Percentiles rank a stretch among this genome's conserved stretches.
Conservation (phyloP, 148 eudicot genomes). For the Fagopyrum tataricum region DNA sequence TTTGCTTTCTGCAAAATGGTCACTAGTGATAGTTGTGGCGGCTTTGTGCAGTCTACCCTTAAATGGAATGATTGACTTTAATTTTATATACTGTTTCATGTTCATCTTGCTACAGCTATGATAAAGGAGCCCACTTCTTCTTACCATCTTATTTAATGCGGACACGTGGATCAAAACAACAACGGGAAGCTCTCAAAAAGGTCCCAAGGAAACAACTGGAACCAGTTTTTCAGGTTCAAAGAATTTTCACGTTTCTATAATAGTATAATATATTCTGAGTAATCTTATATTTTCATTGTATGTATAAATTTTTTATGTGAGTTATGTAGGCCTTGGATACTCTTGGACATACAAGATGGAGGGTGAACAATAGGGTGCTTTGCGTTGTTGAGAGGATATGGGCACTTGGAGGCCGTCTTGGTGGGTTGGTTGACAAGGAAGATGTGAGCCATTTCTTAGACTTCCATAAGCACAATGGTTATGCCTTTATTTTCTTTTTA, state of each 20-base stretch:
- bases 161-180: conserved; percentile 76
- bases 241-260: conserved; percentile 3
- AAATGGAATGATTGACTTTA: background rate
- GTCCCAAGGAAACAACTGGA: conserved; percentile 46
- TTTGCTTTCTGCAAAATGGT: background rate
- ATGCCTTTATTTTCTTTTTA: background rate
- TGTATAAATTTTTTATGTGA: background rate
- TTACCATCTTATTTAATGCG: conserved; percentile 89
- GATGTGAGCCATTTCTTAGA: conserved; percentile 51
- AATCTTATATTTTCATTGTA: background rate
- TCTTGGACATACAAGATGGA: conserved; percentile 89
- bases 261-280: conserved; percentile 9
- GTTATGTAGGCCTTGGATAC: conserved; percentile 74
- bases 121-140: conserved; percentile 81
- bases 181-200: conserved; percentile 63
- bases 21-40: background rate
- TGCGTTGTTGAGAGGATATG: conserved; percentile 68
- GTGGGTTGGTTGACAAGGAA: conserved; percentile 68
- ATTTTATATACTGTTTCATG: conserved; percentile 4
- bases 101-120: conserved; percentile 41
- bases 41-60: background rate
- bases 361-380: conserved; percentile 81
- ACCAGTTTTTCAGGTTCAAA: conserved; percentile 71
- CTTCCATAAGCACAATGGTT: background rate
- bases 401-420: conserved; percentile 81